Evolutionary conservation across 148 eudicot genomes (phyloP).

Genomic region (Fagopyrum esculentum): DNA sequence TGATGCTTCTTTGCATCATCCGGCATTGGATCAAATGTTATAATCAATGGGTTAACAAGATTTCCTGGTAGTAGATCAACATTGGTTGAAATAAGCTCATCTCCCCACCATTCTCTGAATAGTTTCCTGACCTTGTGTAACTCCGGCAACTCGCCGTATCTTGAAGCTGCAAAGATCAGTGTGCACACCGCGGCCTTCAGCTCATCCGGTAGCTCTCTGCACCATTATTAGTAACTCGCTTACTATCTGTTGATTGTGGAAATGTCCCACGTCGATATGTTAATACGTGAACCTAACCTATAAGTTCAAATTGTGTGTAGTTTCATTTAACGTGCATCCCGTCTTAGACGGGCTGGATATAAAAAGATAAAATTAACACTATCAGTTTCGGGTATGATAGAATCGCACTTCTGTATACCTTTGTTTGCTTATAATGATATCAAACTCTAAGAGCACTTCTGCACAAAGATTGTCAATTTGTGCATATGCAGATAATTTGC

Average conservation of each 20-base stretch:
- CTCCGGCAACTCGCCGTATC: slow-evolving; percentile 24
- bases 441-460: slow-evolving; percentile 12
- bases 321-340: no score
- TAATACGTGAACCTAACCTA: no score
- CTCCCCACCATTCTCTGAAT: slow-evolving; percentile 18
- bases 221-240: background rate
- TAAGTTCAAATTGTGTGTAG: no score
- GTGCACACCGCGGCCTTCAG: slow-evolving; percentile 17
- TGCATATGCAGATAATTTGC: slow-evolving; percentile 17
- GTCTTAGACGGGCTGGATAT: no score
- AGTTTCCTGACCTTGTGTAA: slow-evolving; percentile 17
- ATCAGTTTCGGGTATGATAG: background rate
- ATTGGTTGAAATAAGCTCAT: slow-evolving; percentile 15
- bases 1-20: slow-evolving; percentile 15
- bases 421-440: slow-evolving; percentile 8
- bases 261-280: no score
- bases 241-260: background rate
- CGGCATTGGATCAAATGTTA: background rate
- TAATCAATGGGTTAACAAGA: slow-evolving; percentile 17
- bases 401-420: background rate
- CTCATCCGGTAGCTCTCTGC: slow-evolving; percentile 21
- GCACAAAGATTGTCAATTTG: slow-evolving; percentile 14
- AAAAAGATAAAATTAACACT: no score
- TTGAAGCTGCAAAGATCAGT: slow-evolving; percentile 24
- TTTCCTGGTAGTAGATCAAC: slow-evolving; percentile 17